phyloP scores from a whole-genome alignment of 2,329 filamentous ascomycete species.

The Akanthomyces dipterigenus region DNA sequence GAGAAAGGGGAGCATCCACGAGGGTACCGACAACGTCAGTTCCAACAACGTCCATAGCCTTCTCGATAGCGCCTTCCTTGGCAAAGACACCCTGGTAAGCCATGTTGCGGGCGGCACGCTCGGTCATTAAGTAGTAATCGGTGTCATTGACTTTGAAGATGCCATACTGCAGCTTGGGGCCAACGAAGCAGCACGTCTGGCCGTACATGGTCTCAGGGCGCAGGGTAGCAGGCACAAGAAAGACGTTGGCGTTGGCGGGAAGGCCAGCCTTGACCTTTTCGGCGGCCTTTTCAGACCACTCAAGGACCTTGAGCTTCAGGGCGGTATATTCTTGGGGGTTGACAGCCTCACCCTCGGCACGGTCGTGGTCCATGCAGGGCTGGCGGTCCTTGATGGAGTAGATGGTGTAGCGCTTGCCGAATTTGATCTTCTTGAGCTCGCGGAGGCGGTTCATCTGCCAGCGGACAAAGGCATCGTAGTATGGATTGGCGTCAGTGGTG shows the following conservation, averaged over 20 bases:
- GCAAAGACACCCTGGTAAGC: slow-evolving; percentile 84
- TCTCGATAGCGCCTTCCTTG: slow-evolving; percentile 65
- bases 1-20: slow-evolving; percentile 80
- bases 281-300: slow-evolving; percentile 75
- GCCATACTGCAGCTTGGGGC: slow-evolving; percentile 82
- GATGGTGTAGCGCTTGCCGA: slow-evolving; percentile 87
- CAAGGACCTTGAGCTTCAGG: slow-evolving; percentile 81
- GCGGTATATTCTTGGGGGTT: slow-evolving; percentile 88
- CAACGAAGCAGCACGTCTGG: slow-evolving; percentile 92
- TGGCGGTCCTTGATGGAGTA: slow-evolving; percentile 52
- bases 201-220: slow-evolving; percentile 98
- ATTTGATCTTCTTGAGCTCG: slow-evolving; percentile 87
- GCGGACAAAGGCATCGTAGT: slow-evolving; percentile 89
- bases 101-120: slow-evolving; percentile 91
- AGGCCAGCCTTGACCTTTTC: slow-evolving; percentile 70
- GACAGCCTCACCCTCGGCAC: slow-evolving; percentile 39
- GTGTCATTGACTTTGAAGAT: slow-evolving; percentile 72
- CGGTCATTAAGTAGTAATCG: slow-evolving; percentile 79
- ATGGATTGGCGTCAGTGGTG: slow-evolving; percentile 93
- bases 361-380: slow-evolving; percentile 43
- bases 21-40: slow-evolving; percentile 81
- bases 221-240: slow-evolving; percentile 85
- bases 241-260: slow-evolving; percentile 71
- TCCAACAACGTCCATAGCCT: slow-evolving; percentile 68
- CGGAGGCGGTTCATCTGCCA: slow-evolving; percentile 97